phyloP scores from a whole-genome alignment of 2,329 filamentous ascomycete genomes.

The Ascochyta koolunga region DNA sequence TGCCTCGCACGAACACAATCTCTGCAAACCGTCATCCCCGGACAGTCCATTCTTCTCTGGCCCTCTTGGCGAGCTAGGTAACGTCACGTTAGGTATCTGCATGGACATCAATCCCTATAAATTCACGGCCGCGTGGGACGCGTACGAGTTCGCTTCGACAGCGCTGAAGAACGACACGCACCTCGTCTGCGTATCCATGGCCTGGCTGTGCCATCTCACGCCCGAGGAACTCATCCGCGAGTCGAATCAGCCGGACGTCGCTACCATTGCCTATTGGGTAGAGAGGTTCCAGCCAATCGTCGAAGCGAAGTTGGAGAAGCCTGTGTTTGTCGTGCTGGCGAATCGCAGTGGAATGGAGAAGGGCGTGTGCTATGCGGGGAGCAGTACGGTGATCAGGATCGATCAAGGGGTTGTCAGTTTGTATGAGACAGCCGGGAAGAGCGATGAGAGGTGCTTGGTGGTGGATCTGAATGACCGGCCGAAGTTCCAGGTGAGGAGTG shows the following conservation, averaged over 20 bases:
- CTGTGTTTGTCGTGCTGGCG: slow-evolving; percentile 72
- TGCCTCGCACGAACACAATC: slow-evolving; percentile 26
- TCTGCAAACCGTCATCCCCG: slow-evolving; percentile 24
- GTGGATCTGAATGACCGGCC: slow-evolving; percentile 64
- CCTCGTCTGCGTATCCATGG: slow-evolving; percentile 75
- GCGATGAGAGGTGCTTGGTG: slow-evolving; percentile 70
- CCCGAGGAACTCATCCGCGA: slow-evolving; percentile 57
- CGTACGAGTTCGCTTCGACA: slow-evolving; percentile 65
- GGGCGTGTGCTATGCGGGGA: slow-evolving; percentile 73
- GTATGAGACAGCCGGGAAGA: slow-evolving; percentile 74
- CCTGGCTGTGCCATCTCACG: slow-evolving; percentile 70
- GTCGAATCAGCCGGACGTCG: slow-evolving; percentile 66
- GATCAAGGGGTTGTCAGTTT: slow-evolving; percentile 68
- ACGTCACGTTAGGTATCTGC: slow-evolving; percentile 56
- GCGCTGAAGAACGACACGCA: slow-evolving; percentile 63
- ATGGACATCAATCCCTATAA: slow-evolving; percentile 69
- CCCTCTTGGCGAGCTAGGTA: slow-evolving; percentile 43
- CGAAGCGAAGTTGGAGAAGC: slow-evolving; percentile 44
- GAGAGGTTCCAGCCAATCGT: slow-evolving; percentile 69
- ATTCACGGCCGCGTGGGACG: slow-evolving; percentile 63
- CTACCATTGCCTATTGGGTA: slow-evolving; percentile 78
- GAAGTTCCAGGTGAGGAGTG: slow-evolving; percentile 44
- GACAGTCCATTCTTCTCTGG: slow-evolving; percentile 46
- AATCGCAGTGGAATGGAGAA: slow-evolving; percentile 74
- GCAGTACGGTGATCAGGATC: slow-evolving; percentile 73